phyloP scores from a whole-genome alignment of 2,329 filamentous ascomycete genomes.

The Chaetoscypha palmicola region DNA sequence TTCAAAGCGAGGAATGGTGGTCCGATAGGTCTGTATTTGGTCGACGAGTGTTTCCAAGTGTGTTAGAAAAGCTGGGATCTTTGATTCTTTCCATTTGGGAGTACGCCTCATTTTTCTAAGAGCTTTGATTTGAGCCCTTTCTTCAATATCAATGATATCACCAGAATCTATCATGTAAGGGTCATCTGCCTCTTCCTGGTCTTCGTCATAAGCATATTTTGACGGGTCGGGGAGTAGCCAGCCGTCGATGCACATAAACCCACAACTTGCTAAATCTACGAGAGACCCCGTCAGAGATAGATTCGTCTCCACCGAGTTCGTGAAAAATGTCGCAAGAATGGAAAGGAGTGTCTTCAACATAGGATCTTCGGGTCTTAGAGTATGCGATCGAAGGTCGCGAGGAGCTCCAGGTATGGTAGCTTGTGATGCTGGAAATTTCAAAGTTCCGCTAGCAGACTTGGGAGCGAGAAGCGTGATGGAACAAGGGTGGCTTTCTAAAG shows the following conservation, averaged over 20 bases:
- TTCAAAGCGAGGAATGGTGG: slow-evolving; percentile 63
- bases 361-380: slow-evolving; percentile 55
- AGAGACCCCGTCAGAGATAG: slow-evolving; percentile 78
- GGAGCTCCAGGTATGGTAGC: slow-evolving; percentile 53
- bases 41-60: slow-evolving; percentile 54
- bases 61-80: slow-evolving; percentile 46
- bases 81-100: slow-evolving; percentile 45
- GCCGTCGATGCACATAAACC: slow-evolving; percentile 78
- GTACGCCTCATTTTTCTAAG: slow-evolving; percentile 46
- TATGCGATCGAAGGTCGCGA: slow-evolving; percentile 53
- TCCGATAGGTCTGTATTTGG: slow-evolving; percentile 55
- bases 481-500: slow-evolving; percentile 67
- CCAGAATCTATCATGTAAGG: slow-evolving; percentile 21
- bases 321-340: slow-evolving; percentile 72
- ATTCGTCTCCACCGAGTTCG: slow-evolving; percentile 88
- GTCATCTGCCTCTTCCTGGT: slow-evolving; percentile 36
- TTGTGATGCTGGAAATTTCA: slow-evolving; percentile 48
- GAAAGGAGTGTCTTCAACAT: slow-evolving; percentile 60
- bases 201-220: slow-evolving; percentile 51
- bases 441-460: slow-evolving; percentile 48
- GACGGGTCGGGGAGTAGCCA: slow-evolving; percentile 75
- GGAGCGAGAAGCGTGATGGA: slow-evolving; percentile 62
- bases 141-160: slow-evolving; percentile 31
- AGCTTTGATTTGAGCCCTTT: slow-evolving; percentile 39
- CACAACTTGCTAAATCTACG: slow-evolving; percentile 75